Evolutionary conservation across 176 grass and related monocot genomes (phyloP), one percentile per base, ranked within the genome.

Genomic region (Oryza australiensis): DNA sequence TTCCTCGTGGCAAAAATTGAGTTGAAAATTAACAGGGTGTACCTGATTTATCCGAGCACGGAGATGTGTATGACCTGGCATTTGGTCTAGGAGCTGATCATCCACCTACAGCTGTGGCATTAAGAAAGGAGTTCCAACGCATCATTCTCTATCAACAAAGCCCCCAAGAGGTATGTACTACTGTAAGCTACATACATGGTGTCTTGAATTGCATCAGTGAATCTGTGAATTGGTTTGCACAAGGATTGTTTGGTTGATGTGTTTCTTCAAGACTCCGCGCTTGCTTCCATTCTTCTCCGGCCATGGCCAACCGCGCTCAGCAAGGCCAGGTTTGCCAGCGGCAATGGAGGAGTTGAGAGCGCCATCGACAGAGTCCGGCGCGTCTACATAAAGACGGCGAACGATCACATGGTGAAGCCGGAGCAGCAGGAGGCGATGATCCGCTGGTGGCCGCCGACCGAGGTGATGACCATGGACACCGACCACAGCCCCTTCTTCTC

Each of bases 401-500:
- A 88, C 11, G 91, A 93, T 66, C 62, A 14, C 16, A 83, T 67
- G 70, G 26, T 90, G 66, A 88, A 69, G 26, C 85, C 48, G 0
- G 70, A 80, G 69, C 85, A 93, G 85, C 91, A 93, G 74, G 87
- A 89, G 28, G 81, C 77, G 12, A 89, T 93, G 91, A 85, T 93
- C 49, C 23, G 68, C 0, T 64, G 84, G 18, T 89, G 87, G 91
- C 91, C 77, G 1, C 87, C 87, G 0, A 64, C 42, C 0, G 34
- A 87, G 40, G 83, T 89, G 75, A 6, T 77, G 66, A 64, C 12
- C 24, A 83, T 86, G 32, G 75, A 89, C 63, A 80, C 70, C 9
- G 90, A 92, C 67, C 90, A 89, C 59, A 89, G 76, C 32, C 90
- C 90, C 26, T 92, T 92, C 86, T 86, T 89, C 70, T 89, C 83